Conservation (phyloP, 257 asterid species). For the Pogostemon cablin region DNA sequence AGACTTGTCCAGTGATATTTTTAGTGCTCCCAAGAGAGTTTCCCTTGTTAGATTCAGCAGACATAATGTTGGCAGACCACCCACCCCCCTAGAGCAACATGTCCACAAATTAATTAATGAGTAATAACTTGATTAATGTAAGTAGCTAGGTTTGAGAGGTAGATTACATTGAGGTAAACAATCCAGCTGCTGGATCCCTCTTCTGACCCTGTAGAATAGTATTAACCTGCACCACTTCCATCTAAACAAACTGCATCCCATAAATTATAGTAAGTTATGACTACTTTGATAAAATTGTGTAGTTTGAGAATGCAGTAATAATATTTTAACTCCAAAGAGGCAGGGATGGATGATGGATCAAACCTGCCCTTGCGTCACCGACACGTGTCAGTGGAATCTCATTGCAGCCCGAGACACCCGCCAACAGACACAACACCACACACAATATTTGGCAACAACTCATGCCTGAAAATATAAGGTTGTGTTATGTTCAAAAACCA, state of each 20-base stretch:
- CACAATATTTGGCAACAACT: no score
- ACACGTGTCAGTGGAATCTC: no score
- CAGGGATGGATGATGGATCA: no score
- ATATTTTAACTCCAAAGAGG: no score
- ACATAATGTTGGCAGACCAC: not conserved
- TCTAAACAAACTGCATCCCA: not conserved
- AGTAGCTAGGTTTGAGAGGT: not conserved
- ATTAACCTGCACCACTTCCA: not conserved
- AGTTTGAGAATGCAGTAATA: no score
- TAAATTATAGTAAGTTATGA: not conserved
- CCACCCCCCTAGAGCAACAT: conserved; percentile 8
- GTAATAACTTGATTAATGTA: not conserved
- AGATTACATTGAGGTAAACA: not conserved
- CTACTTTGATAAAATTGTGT: not conserved
- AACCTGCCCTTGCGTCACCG: no score
- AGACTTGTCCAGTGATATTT: not conserved
- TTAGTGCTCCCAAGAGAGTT: not conserved
- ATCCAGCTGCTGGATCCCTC: not conserved
- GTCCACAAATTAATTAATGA: not conserved
- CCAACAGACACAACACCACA: no score
- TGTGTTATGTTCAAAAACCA: no score
- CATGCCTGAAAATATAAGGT: no score
- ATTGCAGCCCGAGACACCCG: no score
- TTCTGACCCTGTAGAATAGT: not conserved
- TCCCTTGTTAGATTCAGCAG: not conserved